Evolutionary conservation across 176 grass and related monocot genomes (phyloP).

Genomic region (Chloris gayana): DNA sequence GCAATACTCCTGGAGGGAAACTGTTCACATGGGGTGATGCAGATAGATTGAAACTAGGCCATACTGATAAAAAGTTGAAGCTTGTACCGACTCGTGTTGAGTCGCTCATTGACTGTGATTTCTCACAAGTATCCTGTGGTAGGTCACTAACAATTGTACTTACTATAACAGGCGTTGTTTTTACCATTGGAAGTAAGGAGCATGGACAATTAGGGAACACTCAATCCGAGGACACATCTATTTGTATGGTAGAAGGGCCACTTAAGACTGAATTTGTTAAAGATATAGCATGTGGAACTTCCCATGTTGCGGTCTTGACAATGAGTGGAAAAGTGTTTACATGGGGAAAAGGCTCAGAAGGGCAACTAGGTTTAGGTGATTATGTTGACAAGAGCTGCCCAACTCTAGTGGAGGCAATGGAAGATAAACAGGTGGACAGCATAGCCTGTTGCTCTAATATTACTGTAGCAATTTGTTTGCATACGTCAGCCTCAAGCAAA

Average conservation of each 20-base stretch:
- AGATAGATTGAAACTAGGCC: slow-evolving; percentile 77
- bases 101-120: slow-evolving; percentile 78
- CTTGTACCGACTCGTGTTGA: slow-evolving; percentile 72
- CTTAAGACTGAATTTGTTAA: slow-evolving; percentile 93
- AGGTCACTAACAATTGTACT: slow-evolving; percentile 66
- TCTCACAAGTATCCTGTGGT: slow-evolving; percentile 82
- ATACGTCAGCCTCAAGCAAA: slow-evolving; percentile 73
- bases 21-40: slow-evolving; percentile 94
- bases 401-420: slow-evolving; percentile 65
- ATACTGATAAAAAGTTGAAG: slow-evolving; percentile 65
- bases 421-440: slow-evolving; percentile 71
- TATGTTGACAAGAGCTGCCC: slow-evolving; percentile 69
- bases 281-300: slow-evolving; percentile 77
- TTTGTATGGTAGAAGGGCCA: slow-evolving; percentile 74
- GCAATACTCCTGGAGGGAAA: slow-evolving; percentile 79
- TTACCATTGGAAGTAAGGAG: slow-evolving; percentile 71
- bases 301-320: slow-evolving; percentile 72
- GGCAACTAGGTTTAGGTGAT: slow-evolving; percentile 95
- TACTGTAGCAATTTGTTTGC: slow-evolving; percentile 73
- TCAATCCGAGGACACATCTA: slow-evolving; percentile 50
- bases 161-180: slow-evolving; percentile 79
- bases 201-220: slow-evolving; percentile 69
- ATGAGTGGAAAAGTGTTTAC: slow-evolving; percentile 81
- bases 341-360: slow-evolving; percentile 85
- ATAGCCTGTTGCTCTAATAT: slow-evolving; percentile 80